These are phyloP conservation scores for Musa balbisiana DNA, from an alignment of 202 grass and related monocot species.

Conservation along the genomic window DNA sequence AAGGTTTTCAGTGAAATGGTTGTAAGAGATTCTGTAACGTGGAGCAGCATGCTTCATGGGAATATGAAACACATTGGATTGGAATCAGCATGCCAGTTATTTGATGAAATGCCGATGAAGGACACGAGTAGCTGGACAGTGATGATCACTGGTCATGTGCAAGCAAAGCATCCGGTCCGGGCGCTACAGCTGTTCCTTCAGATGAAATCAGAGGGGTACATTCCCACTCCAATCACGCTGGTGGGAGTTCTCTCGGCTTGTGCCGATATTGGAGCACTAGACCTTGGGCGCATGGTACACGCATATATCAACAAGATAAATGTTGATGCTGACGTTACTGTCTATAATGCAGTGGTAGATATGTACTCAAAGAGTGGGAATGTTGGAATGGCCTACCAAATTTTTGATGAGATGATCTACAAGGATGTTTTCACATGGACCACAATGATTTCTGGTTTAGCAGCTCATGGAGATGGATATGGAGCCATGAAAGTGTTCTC, in stretches of 20 bases:
- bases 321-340: conserved; percentile 24
- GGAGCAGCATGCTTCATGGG: conserved; percentile 54
- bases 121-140: conserved; percentile 40
- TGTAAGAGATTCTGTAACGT: conserved; percentile 40
- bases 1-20: conserved; percentile 35
- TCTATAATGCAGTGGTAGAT: conserved; percentile 63
- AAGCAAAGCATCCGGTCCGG: conserved; percentile 30
- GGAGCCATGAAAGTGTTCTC: conserved; percentile 47
- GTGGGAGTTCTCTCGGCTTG: conserved; percentile 48
- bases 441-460: conserved; percentile 65
- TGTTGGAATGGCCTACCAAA: conserved; percentile 30
- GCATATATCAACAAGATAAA: conserved; percentile 41
- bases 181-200: conserved; percentile 48
- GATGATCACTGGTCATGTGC: conserved; percentile 51
- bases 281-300: conserved; percentile 47
- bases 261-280: conserved; percentile 53
- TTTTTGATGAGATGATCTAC: conserved; percentile 36
- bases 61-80: conserved; percentile 31
- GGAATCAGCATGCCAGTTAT: conserved; percentile 34
- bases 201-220: conserved; percentile 41
- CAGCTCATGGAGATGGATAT: conserved; percentile 46
- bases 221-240: conserved; percentile 38
- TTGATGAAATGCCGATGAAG: conserved; percentile 35
- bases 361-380: conserved; percentile 81
- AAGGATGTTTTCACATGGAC: conserved; percentile 81